These are phyloP conservation scores for Phytophthora palmivora DNA, from an alignment of 352 stramenopile genomes.

Conservation along the genomic window DNA sequence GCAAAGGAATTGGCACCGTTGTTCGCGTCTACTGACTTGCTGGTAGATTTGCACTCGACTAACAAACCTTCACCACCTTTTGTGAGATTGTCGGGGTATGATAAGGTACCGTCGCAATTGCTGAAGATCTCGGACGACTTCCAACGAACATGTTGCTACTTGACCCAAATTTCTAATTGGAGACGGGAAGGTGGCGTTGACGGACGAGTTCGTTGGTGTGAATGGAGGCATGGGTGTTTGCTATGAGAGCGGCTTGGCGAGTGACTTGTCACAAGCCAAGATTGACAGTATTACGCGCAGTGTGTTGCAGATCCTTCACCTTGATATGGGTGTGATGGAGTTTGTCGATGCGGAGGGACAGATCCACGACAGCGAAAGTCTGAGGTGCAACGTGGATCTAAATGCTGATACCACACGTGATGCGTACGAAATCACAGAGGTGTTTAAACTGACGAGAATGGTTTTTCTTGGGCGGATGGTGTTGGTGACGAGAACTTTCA, in stretches of 20 bases:
- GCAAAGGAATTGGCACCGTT: slow-evolving; percentile 65
- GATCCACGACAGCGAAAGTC: not conserved
- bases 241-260: slow-evolving; percentile 72
- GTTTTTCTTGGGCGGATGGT: slow-evolving; percentile 64
- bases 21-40: slow-evolving; percentile 56
- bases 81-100: slow-evolving; percentile 59
- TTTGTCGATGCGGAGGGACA: slow-evolving; percentile 23
- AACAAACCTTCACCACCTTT: slow-evolving; percentile 81
- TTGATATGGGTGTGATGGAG: slow-evolving; percentile 48
- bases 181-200: slow-evolving; percentile 63
- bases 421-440: slow-evolving; percentile 61
- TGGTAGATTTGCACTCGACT: slow-evolving; percentile 82
- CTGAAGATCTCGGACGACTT: slow-evolving; percentile 43
- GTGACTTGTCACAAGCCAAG: slow-evolving; percentile 56
- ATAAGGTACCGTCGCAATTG: slow-evolving; percentile 32
- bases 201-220: slow-evolving; percentile 74
- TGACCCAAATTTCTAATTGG: slow-evolving; percentile 70
- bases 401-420: not conserved
- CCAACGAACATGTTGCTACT: slow-evolving; percentile 68
- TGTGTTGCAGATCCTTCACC: slow-evolving; percentile 56
- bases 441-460: slow-evolving; percentile 67
- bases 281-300: slow-evolving; percentile 49
- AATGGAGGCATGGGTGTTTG: slow-evolving; percentile 70
- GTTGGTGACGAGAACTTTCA: slow-evolving; percentile 75
- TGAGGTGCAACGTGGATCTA: not conserved